Base-by-base conservation (phyloP, 257 asterid genomes). In the Plantago ovata region DNA sequence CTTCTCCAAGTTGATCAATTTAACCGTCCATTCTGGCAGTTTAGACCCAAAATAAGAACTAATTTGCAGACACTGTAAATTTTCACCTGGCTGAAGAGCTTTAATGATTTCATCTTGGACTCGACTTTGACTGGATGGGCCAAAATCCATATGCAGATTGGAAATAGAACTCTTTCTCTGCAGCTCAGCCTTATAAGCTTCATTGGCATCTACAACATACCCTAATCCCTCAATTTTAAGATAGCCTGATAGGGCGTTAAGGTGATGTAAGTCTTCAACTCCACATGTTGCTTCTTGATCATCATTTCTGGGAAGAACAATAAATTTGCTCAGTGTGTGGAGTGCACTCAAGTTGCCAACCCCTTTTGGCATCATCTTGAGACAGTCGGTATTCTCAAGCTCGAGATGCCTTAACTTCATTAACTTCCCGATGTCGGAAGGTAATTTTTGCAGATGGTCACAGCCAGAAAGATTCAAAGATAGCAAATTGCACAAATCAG, bases 161-260 rank as follows among this genome's bases (percentile, higher is more conserved):
- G 78, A 56, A 45, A 86, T 65, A 23, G 69, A 60, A 20, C 36
- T 66, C 77, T 81, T 83, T 22, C 63, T 66, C 8, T 38, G 61
- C 65, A 86, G 68, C 61, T 73, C 68, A 4, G 87, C 93, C 55
- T 22, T 71, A 43, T 40, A 58, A n/a, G 93, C 95, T 60, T 81
- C 83, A 2, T 50, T 70, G 16, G 72, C 78, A 64, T 65, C 68
- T 2, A 52, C 46, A n/a, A 48, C 78, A 16, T 24, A 49, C 11
- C 95, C 93, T 7, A 86, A 60, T 50, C 95, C 95, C 73, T 81
- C 85, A 19, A 86, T 62, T 39, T 68, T 83, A 59, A 83, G 84
- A 32, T 64, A 64, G 9, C 93, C 87, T 3, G 62, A 69, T 18
- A 86, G 85, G n/a, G 67, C 68, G 68, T 83, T 79, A 16, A 86